phyloP scores from a whole-genome alignment of 306 rosid species.

The Malus sylvestris region DNA sequence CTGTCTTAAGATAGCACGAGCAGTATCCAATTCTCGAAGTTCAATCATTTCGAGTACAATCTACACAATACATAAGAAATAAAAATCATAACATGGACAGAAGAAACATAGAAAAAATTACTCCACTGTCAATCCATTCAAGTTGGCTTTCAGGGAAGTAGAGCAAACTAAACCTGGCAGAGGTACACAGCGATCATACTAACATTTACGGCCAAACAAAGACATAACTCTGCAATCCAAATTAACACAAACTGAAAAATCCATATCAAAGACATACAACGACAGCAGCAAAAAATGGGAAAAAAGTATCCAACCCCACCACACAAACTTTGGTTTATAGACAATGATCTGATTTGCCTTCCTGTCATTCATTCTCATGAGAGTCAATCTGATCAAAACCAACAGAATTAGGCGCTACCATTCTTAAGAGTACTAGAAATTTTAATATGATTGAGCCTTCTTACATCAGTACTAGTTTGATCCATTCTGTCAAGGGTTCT shows the following conservation, averaged over 20 bases:
- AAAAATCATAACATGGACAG: neutral
- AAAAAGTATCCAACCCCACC: neutral
- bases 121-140: neutral
- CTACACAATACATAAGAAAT: constrained; percentile 32
- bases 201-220: neutral
- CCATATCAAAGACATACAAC: neutral
- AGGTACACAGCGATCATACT: neutral
- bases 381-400: neutral
- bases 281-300: neutral
- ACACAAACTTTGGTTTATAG: neutral
- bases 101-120: neutral
- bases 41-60: constrained; percentile 99
- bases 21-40: constrained; percentile 96
- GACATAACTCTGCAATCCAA: neutral
- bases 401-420: neutral
- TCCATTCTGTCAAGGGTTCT: neutral
- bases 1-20: constrained; percentile 88
- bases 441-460: neutral
- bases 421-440: neutral
- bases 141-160: neutral
- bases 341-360: neutral
- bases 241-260: neutral
- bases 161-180: neutral
- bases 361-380: neutral
- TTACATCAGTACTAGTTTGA: neutral